These are phyloP conservation scores for Discostella stelligera DNA, from an alignment of 352 stramenopile genomes.

Conservation along the genomic window DNA sequence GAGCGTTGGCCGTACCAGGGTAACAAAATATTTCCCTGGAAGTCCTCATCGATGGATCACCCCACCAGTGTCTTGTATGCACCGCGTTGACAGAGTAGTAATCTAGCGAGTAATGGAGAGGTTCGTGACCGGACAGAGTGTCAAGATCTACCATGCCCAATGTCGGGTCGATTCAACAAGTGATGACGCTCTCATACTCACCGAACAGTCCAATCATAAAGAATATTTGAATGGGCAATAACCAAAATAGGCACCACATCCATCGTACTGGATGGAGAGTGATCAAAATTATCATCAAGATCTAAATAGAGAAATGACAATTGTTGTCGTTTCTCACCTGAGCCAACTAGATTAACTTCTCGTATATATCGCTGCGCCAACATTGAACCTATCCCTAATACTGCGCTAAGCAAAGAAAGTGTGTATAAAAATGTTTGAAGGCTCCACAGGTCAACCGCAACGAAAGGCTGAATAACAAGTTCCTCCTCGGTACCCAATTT, in stretches of 20 bases:
- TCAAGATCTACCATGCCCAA: not conserved
- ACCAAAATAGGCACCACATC: constrained; percentile 70
- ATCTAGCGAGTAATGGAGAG: constrained; percentile 37
- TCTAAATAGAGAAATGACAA: not conserved
- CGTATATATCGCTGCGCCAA: constrained; percentile 56
- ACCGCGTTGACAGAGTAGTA: constrained; percentile 65
- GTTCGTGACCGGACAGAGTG: not conserved
- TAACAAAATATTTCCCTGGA: constrained; percentile 63
- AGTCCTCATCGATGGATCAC: constrained; percentile 43
- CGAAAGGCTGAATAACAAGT: constrained; percentile 7
- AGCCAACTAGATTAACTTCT: constrained; percentile 67
- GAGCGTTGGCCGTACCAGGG: constrained; percentile 36
- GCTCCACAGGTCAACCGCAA: constrained; percentile 46
- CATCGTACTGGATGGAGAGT: constrained; percentile 47
- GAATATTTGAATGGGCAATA: constrained; percentile 47
- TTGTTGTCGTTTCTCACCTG: not conserved
- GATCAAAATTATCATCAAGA: not conserved
- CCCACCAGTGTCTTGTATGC: constrained; percentile 64
- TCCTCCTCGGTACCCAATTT: not conserved
- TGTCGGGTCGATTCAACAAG: not conserved
- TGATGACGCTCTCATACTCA: not conserved
- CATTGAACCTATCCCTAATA: constrained; percentile 58
- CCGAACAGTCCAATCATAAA: constrained; percentile 47
- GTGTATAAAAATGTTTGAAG: constrained; percentile 43
- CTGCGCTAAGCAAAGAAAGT: constrained; percentile 45